Conservation (phyloP, 2,329 filamentous ascomycete genomes). For the Talaromyces islandicus region DNA sequence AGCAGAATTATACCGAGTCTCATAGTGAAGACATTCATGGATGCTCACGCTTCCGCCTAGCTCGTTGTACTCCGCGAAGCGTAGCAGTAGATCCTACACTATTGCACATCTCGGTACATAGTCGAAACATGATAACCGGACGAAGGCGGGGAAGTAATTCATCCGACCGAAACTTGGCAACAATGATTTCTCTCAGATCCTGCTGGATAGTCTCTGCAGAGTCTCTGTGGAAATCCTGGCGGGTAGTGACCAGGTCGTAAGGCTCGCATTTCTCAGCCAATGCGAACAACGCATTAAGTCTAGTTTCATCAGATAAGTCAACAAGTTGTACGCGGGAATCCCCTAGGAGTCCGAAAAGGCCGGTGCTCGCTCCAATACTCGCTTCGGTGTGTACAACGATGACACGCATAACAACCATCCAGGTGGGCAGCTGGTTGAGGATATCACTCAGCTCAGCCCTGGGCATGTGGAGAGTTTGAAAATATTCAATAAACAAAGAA, state of each 20-base stretch:
- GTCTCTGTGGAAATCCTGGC: not conserved
- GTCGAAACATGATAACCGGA: constrained; percentile 2
- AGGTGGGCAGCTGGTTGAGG: not conserved
- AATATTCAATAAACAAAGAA: not conserved
- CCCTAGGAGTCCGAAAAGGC: not conserved
- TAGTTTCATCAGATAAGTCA: not conserved
- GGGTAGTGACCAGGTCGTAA: not conserved
- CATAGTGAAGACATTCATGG: not conserved
- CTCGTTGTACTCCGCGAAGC: not conserved
- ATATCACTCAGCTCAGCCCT: not conserved
- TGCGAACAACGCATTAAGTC: not conserved
- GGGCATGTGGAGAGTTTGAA: not conserved
- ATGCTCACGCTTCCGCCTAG: not conserved
- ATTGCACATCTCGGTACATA: constrained; percentile 1
- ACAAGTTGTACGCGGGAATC: constrained; percentile 1
- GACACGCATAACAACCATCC: constrained; percentile 2
- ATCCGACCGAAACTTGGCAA: not conserved
- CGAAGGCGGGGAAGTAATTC: not conserved
- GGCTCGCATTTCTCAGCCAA: not conserved
- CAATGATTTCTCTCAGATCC: not conserved
- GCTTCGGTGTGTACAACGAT: not conserved
- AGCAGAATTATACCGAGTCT: not conserved
- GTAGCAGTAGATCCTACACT: not conserved
- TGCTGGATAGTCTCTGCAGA: not conserved
- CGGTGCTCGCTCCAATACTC: not conserved